These are phyloP conservation scores for Yamadazyma friedrichii DNA, from an alignment of 1,139 yeast genomes.

Conservation along the genomic window DNA sequence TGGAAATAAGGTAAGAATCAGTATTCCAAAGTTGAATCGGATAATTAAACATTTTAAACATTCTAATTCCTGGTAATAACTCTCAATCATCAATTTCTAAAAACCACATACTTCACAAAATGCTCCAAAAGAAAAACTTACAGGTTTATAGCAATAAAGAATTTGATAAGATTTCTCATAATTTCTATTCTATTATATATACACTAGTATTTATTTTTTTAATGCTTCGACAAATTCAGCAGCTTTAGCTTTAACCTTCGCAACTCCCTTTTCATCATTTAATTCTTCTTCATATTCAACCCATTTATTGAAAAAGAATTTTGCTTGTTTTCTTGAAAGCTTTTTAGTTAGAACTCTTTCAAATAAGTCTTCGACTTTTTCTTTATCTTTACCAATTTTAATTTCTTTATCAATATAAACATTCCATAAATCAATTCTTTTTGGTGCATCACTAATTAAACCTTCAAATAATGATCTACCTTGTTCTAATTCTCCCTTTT, in stretches of 20 bases:
- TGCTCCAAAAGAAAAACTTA: too few relatives aligned
- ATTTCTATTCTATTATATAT: slow-evolving; percentile 1
- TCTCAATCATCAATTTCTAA: too few relatives aligned
- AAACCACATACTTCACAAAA: too few relatives aligned
- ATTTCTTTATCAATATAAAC: slow-evolving; percentile 93
- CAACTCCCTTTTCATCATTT: slow-evolving; percentile 69
- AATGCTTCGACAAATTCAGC: slow-evolving; percentile 59
- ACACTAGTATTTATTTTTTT: slow-evolving; percentile 2
- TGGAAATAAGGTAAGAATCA: not conserved
- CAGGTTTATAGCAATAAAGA: not conserved
- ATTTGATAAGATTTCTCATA: not conserved
- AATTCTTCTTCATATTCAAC: slow-evolving; percentile 69
- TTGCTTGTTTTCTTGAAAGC: slow-evolving; percentile 87
- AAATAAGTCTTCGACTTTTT: slow-evolving; percentile 71
- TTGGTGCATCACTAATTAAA: slow-evolving; percentile 82
- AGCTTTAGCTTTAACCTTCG: slow-evolving; percentile 90
- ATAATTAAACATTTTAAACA: too few relatives aligned
- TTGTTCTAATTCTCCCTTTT: slow-evolving; percentile 87
- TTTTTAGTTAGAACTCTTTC: slow-evolving; percentile 74
- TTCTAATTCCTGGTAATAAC: too few relatives aligned
- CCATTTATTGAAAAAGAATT: slow-evolving; percentile 94
- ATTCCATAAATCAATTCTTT: slow-evolving; percentile 91
- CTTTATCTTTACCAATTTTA: slow-evolving; percentile 57
- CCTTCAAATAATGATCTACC: slow-evolving; percentile 96
- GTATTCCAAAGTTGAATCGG: too few relatives aligned